Base-by-base conservation (phyloP, 1,139 yeast species). In the Maudiozyma humilis region DNA sequence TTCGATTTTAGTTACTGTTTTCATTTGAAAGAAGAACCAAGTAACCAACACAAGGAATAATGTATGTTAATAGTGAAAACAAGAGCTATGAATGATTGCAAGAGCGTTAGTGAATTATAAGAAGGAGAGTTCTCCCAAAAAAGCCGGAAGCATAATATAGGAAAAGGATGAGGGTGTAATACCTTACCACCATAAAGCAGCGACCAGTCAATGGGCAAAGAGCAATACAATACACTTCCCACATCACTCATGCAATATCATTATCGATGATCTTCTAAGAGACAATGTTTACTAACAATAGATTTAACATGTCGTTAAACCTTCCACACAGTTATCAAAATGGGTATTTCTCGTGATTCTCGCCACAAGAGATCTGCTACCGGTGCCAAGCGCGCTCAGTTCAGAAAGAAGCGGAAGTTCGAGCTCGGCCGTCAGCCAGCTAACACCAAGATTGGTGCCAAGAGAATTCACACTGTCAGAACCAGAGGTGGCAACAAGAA, bases 271-370 rank as follows among this genome's bases (percentile, higher is more conserved):
- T 6, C 10, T 6, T 10, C 8, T 10, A 23, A 6, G 27, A 32
- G 16, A 12, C 23, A 32, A 7, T 6, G 7, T 31, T 42, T 53
- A 52, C 56, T 52, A 52, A 54, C 57, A 50, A 39, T 15, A 31
- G 35, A 13, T 32, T 37, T 32, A 7, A 20, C 27, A 23, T 10
- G 10, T 23, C 10, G 27, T 23, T 23, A 23, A 20, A 38, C 32
- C 40, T 33, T 38, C 42, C 40, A 17, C 19, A 38, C 48, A 46
- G 54, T 51, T 42, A 44, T 45, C 67, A 75, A 67, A 65, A 91
- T 91, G 98, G 97, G 98, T 89, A 91, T 91, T 85, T 89, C 97
- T 77, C 93, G 99, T 83, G 98, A 91, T 81, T 89, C 98, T 75
- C 96, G 96, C 80, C 98, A 91, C 88, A 91, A 91, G 86, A 94